These are phyloP conservation scores for Fusarium albidum DNA, from an alignment of 2,329 filamentous ascomycete genomes.

Conservation along the genomic window DNA sequence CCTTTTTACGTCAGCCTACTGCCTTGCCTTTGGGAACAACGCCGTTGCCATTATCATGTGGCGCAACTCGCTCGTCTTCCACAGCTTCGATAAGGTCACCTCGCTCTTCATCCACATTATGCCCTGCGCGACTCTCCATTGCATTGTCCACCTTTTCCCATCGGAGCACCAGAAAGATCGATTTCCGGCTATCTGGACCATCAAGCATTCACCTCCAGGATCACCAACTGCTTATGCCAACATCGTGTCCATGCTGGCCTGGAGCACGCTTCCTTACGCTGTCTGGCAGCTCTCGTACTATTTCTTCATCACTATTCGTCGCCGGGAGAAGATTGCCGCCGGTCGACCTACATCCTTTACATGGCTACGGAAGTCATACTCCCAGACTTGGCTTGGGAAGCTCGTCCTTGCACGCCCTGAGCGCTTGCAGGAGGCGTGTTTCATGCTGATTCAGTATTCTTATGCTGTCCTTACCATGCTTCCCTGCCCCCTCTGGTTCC, in stretches of 20 bases:
- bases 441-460: constrained; percentile 94
- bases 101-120: constrained; percentile 99
- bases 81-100: constrained; percentile 97
- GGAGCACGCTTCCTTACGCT: constrained; percentile 92
- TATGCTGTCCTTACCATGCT: constrained; percentile 95
- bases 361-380: constrained; percentile 92
- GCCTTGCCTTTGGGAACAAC: constrained; percentile 94
- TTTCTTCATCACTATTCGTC: constrained; percentile 92
- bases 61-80: constrained; percentile 98
- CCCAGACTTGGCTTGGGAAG: constrained; percentile 87
- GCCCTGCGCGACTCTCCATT: constrained; percentile 94
- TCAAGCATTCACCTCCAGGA: constrained; percentile 74
- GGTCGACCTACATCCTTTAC: constrained; percentile 97
- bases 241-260: constrained; percentile 85
- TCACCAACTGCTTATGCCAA: constrained; percentile 81
- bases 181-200: constrained; percentile 86
- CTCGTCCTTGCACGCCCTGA: constrained; percentile 81
- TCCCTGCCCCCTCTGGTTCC: constrained; percentile 95
- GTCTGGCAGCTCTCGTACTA: constrained; percentile 95
- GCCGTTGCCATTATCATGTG: constrained; percentile 98
- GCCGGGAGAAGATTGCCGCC: constrained; percentile 94
- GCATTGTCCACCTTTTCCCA: constrained; percentile 83
- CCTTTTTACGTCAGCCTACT: constrained; percentile 91
- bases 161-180: constrained; percentile 69
- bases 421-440: constrained; percentile 82